Conservation (phyloP, 139 green algal species). For the Trebouxia sp. region DNA sequence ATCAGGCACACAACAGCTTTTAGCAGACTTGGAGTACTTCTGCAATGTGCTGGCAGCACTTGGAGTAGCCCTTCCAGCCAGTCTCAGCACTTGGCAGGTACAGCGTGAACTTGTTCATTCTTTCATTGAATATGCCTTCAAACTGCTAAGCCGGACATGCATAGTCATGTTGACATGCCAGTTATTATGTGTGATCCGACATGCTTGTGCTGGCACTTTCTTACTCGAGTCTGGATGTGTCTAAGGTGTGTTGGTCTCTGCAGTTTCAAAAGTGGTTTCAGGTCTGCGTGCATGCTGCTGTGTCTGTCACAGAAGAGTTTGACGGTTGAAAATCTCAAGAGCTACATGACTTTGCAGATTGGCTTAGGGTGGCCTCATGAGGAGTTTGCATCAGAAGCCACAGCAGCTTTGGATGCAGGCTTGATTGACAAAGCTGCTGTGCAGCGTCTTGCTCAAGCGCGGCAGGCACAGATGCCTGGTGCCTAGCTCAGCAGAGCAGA, state of each 20-base stretch:
- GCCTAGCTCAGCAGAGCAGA: no score
- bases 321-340: no score
- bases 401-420: not conserved
- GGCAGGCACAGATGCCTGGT: not conserved
- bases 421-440: not conserved
- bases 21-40: slow-evolving; percentile 94
- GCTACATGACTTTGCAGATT: not conserved
- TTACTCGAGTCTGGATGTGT: no score
- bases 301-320: not conserved
- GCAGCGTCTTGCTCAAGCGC: slow-evolving; percentile 5
- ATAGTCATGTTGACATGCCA: no score
- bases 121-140: not conserved
- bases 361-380: slow-evolving; percentile 17
- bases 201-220: no score
- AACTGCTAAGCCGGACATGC: no score
- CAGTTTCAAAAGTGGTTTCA: no score
- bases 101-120: not conserved
- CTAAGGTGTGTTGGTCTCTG: not conserved
- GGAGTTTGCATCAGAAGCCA: slow-evolving; percentile 18
- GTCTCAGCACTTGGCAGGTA: slow-evolving; percentile 71
- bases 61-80: slow-evolving; percentile 63
- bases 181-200: no score
- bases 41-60: slow-evolving; percentile 89
- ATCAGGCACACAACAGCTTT: slow-evolving; percentile 77
- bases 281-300: not conserved